These are phyloP conservation scores for Mallotus repandus DNA, from an alignment of 441 rosid genomes.

Conservation along the genomic window DNA sequence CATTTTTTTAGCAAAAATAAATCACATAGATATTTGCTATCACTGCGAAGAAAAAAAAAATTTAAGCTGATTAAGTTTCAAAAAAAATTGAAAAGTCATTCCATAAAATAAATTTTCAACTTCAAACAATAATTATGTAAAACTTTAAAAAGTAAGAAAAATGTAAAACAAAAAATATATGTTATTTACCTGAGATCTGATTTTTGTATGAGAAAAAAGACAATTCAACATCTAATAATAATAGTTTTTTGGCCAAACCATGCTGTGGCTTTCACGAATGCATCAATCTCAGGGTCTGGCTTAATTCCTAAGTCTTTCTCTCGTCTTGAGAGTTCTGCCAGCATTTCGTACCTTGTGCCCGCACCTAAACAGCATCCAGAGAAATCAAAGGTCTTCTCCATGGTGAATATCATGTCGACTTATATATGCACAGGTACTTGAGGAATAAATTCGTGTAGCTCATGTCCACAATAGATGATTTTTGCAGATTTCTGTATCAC, in stretches of 20 bases:
- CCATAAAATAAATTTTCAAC: too few species aligned
- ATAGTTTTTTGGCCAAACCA: conserved; percentile 72
- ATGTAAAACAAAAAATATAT: too few species aligned
- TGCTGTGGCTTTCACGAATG: conserved; percentile 89
- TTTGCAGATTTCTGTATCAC: conserved; percentile 52
- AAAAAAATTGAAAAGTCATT: too few species aligned
- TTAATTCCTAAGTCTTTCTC: conserved; percentile 77
- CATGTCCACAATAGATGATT: conserved; percentile 85
- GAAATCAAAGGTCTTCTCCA: conserved; percentile 84
- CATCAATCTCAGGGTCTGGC: conserved; percentile 87
- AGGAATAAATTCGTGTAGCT: conserved; percentile 75
- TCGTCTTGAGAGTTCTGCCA: conserved; percentile 64
- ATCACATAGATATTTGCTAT: too few species aligned
- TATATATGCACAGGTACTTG: conserved; percentile 92
- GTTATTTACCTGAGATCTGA: too few species aligned
- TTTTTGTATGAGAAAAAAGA: too few species aligned
- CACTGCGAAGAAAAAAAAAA: too few species aligned
- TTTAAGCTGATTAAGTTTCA: too few species aligned
- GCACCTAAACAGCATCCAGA: conserved; percentile 91
- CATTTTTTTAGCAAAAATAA: too few species aligned
- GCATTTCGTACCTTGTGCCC: conserved; percentile 70
- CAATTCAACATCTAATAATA: too few species aligned
- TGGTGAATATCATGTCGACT: conserved; percentile 84
- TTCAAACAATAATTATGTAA: too few species aligned
- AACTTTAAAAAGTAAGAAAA: too few species aligned